Base-by-base conservation (phyloP, 1,284 basidiomycete species). In the Leccinum pachyderme region DNA sequence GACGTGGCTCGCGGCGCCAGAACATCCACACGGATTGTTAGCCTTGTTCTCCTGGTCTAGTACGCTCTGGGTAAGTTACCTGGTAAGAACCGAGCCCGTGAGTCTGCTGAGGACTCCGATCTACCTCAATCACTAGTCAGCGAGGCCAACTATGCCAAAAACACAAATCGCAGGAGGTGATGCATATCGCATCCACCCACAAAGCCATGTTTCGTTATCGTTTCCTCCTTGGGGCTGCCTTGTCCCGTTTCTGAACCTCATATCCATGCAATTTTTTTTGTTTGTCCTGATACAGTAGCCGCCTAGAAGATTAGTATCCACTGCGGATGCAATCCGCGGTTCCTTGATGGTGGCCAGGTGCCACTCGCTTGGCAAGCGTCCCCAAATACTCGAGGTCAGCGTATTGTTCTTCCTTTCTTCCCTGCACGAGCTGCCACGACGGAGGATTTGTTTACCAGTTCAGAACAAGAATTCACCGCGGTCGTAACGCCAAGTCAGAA, bases 21-120 rank as follows among this genome's bases (percentile, higher is more conserved):
- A 24, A 25, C 28, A 18, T 31, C n/a, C n/a, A 11, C 18, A 15
- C 31, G 13, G n/a, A 6, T 13, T 24, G 25, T 35, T 39, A 46
- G n/a, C 41, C 11, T 59, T 18, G 63, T 49, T 52, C 47, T 35
- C 5, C 63, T 48, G n/a, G 43, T 32, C 58, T 62, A 57, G 57
- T 44, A 49, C 50, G 31, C 51, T 45, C 49, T 45, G 7, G 59
- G 59, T 24, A 35, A 18, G 46, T 47, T 15, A 35, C 32, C 45
- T 41, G 24, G 22, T 15, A 44, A 24, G n/a, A 27, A 25, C 29
- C 31, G 25, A 24, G 28, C 25, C 13, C 29, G 12, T 18, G 37
- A 22, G 22, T 29, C 7, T 35, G 28, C 7, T 29, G 7, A 18
- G 29, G 45, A 56, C 55, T 31, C 27, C 31, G 46, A 47, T 15